Conservation (phyloP, 106 monocot species). For the Agapanthus africanus region DNA sequence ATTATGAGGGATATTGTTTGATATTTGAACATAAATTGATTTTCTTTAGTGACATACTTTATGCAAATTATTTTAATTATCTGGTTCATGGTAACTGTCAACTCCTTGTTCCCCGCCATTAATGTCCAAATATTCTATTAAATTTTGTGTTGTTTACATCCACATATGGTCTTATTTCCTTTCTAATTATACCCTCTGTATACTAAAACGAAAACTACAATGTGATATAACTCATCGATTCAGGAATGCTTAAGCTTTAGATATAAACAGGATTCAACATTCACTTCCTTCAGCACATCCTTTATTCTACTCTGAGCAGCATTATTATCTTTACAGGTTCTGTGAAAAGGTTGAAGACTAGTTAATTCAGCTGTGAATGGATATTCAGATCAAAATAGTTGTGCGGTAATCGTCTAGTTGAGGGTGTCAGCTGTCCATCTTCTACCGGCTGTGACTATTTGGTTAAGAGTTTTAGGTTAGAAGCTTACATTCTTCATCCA, state of each 20-base stretch:
- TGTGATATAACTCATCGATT: not conserved
- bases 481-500: not conserved
- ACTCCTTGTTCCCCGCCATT: not conserved
- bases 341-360: slow-evolving; percentile 54
- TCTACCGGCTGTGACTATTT: not conserved
- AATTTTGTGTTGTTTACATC: not conserved
- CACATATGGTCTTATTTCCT: not conserved
- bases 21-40: slow-evolving; percentile 1
- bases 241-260: not conserved
- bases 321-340: slow-evolving; percentile 29
- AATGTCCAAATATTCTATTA: not conserved
- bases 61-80: not conserved
- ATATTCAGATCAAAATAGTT: not conserved
- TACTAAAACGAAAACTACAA: not conserved
- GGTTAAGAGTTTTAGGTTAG: slow-evolving; percentile 6
- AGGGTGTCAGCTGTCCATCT: not conserved
- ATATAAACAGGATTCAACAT: slow-evolving; percentile 9
- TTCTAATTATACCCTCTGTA: not conserved
- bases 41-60: not conserved
- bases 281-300: not conserved
- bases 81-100: not conserved
- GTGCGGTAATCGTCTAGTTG: not conserved
- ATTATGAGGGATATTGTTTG: slow-evolving; percentile 29
- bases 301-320: not conserved
- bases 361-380: slow-evolving; percentile 13